Conservation (phyloP, 257 asterid genomes). For the Fraxinus anomala region DNA sequence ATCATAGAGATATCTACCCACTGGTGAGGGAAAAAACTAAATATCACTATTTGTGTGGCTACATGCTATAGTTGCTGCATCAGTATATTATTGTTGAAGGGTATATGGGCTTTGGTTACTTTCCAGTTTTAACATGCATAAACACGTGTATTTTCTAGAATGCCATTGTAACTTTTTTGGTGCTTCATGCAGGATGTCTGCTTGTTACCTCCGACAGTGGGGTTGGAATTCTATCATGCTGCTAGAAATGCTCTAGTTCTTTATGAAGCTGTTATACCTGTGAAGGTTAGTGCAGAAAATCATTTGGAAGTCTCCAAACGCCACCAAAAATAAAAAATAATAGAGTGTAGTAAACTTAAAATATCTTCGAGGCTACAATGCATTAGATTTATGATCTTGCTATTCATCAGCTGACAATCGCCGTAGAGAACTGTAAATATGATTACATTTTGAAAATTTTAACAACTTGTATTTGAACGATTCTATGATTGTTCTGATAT, state of each 20-base stretch:
- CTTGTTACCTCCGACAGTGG: conserved; percentile 83
- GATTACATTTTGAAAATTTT: conserved; percentile 12
- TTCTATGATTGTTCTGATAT: conserved; percentile 25
- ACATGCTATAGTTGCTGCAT: neutral
- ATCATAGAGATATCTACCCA: neutral
- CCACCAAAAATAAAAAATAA: neutral
- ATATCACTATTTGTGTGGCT: neutral
- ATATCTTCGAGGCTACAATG: conserved; percentile 17
- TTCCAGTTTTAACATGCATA: neutral
- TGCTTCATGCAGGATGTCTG: conserved; percentile 72
- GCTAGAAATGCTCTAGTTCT: conserved; percentile 84
- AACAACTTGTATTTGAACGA: neutral
- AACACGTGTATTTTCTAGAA: neutral
- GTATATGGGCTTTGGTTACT: neutral
- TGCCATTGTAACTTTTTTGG: conserved; percentile 25
- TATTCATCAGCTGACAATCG: neutral
- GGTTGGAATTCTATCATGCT: conserved; percentile 78
- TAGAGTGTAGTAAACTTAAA: conserved; percentile 6
- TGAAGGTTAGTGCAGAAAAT: conserved; percentile 66
- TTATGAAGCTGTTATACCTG: conserved; percentile 88
- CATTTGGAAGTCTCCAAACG: neutral
- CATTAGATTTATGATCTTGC: conserved; percentile 18
- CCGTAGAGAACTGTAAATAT: neutral
- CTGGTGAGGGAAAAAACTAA: neutral
- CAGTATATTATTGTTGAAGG: neutral